Percentiles rank a stretch among this genome's conserved stretches.
These are phyloP conservation scores for Paraconiothyrium sp. DNA, from an alignment of 2,329 filamentous ascomycete species.

Conservation along the genomic window DNA sequence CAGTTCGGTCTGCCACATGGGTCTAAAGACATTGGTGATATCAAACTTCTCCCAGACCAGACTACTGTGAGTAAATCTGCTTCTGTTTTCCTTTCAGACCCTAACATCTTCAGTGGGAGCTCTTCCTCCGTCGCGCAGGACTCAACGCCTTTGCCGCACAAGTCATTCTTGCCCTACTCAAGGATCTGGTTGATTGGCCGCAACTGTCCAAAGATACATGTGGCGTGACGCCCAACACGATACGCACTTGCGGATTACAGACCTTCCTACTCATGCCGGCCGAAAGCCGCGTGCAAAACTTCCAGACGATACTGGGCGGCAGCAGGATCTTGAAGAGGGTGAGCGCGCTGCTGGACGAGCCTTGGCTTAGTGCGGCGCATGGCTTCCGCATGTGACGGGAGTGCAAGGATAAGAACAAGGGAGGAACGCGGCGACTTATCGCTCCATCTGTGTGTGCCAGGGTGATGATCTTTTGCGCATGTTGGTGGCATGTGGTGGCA, in stretches of 20 bases:
- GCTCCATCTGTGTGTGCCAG: not conserved
- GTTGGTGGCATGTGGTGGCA: not conserved
- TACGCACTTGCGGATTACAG: constrained; percentile 54
- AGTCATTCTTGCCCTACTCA: constrained; percentile 60
- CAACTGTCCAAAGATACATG: constrained; percentile 16
- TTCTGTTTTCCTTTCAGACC: not conserved
- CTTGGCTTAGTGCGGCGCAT: constrained; percentile 56
- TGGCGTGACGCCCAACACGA: not conserved
- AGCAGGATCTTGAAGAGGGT: constrained; percentile 62
- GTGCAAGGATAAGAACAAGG: not conserved
- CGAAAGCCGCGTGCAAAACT: constrained; percentile 59
- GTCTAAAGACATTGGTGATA: constrained; percentile 39
- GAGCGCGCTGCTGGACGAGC: constrained; percentile 61
- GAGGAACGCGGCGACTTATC: not conserved
- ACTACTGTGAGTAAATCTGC: constrained; percentile 53
- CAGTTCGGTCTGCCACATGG: constrained; percentile 45
- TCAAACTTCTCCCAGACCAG: constrained; percentile 63
- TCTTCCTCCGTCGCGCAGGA: constrained; percentile 71
- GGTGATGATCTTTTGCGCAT: not conserved
- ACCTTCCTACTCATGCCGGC: constrained; percentile 67
- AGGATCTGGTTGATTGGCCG: constrained; percentile 26
- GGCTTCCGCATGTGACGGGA: constrained; percentile 34
- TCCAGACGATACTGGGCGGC: constrained; percentile 65
- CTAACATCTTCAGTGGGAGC: constrained; percentile 63
- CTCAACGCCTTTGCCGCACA: constrained; percentile 79